Percentiles rank a stretch among this genome's conserved stretches.
phyloP scores from a whole-genome alignment of 2,329 filamentous ascomycete species.

The Coleophoma cylindrospora region DNA sequence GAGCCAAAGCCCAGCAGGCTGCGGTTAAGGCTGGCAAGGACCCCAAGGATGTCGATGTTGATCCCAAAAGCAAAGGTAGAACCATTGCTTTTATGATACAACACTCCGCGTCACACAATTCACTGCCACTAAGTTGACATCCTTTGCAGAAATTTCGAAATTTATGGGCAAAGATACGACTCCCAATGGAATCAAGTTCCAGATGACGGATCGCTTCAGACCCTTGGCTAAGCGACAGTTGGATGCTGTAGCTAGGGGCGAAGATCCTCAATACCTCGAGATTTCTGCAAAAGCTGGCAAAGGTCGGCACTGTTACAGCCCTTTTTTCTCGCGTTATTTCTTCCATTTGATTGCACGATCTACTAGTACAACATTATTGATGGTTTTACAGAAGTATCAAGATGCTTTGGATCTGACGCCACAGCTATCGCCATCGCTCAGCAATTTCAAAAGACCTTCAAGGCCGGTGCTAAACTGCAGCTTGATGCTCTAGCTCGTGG shows the following conservation, averaged over 20 bases:
- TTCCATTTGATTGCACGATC: not conserved
- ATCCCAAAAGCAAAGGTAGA: not conserved
- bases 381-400: constrained; percentile 45
- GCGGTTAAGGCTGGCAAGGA: constrained; percentile 19
- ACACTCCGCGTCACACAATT: not conserved
- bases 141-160: not conserved
- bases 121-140: too few species aligned
- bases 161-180: constrained; percentile 20
- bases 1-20: constrained; percentile 24
- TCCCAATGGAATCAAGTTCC: constrained; percentile 11
- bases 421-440: constrained; percentile 51
- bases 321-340: not conserved
- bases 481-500: constrained; percentile 35
- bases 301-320: constrained; percentile 1
- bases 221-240: constrained; percentile 44
- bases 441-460: constrained; percentile 47
- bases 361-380: not conserved
- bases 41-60: constrained; percentile 20
- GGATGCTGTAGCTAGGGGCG: constrained; percentile 36
- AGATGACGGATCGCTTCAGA: constrained; percentile 33
- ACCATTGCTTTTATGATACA: not conserved
- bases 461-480: constrained; percentile 43
- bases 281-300: constrained; percentile 7
- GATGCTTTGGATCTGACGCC: constrained; percentile 48
- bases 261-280: constrained; percentile 32